These are phyloP conservation scores for Trichomonascaceae sp. DNA, from an alignment of 1,139 yeast species.

Conservation along the genomic window DNA sequence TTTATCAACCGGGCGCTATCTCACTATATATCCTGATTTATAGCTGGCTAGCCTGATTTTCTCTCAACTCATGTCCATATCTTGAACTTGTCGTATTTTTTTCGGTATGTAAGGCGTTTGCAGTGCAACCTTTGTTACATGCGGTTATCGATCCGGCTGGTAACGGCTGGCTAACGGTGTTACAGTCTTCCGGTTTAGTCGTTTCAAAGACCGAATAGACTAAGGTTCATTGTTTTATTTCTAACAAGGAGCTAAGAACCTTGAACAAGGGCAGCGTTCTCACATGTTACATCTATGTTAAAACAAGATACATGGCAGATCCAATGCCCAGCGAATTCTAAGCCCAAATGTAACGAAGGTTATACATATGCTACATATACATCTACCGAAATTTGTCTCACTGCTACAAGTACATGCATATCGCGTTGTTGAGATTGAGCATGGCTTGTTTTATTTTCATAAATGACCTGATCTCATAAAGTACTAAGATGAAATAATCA, in stretches of 20 bases:
- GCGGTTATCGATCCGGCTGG: background rate
- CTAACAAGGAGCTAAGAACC: background rate
- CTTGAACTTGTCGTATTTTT: background rate
- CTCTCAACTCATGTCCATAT: background rate
- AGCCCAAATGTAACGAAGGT: too few relatives aligned
- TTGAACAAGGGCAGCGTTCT: too few relatives aligned
- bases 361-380: too few relatives aligned
- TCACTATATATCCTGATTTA: background rate
- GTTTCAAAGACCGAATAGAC: background rate
- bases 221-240: background rate
- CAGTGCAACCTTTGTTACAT: background rate
- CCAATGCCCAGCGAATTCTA: too few relatives aligned
- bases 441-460: background rate
- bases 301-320: too few relatives aligned
- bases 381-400: too few relatives aligned
- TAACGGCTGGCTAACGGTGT: background rate
- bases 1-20: background rate
- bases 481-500: background rate
- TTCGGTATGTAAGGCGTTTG: background rate
- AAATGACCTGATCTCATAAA: background rate
- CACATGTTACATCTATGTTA: too few relatives aligned
- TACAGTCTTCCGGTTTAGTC: background rate
- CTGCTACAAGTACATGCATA: too few relatives aligned
- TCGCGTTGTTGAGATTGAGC: too few relatives aligned
- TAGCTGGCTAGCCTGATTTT: background rate